A percentile compares a stretch with the other conserved stretches of the same genome.
phyloP scores from a whole-genome alignment of 495 filamentous ascomycete species.

The Neurospora sp. region DNA sequence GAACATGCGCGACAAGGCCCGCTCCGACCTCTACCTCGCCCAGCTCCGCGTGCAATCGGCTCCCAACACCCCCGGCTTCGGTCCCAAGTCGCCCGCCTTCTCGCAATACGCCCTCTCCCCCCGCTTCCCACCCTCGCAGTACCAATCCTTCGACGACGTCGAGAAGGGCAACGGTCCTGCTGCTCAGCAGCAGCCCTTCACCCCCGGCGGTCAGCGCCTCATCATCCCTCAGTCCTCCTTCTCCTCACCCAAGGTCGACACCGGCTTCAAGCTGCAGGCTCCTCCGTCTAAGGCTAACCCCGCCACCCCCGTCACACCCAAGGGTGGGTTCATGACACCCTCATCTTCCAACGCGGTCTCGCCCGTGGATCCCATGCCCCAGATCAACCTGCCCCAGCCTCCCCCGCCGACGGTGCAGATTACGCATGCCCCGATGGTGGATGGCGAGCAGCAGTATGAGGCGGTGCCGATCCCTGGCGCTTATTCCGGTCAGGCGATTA shows the following conservation, averaged over 20 bases:
- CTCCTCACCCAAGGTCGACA: slow-evolving; percentile 25
- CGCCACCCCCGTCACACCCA: slow-evolving; percentile 64
- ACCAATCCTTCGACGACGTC: slow-evolving; percentile 38
- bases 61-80: slow-evolving; percentile 87
- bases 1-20: slow-evolving; percentile 87
- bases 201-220: slow-evolving; percentile 28
- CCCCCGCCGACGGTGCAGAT: slow-evolving; percentile 13
- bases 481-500: slow-evolving; percentile 36
- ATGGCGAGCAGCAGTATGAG: slow-evolving; percentile 57
- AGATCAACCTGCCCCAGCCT: slow-evolving; percentile 13
- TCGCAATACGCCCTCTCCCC: slow-evolving; percentile 42
- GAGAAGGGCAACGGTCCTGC: slow-evolving; percentile 24
- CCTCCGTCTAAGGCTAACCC: slow-evolving; percentile 68
- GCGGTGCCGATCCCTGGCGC: slow-evolving; percentile 59
- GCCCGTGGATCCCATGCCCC: neutral
- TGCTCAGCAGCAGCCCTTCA: slow-evolving; percentile 28
- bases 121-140: slow-evolving; percentile 43
- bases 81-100: slow-evolving; percentile 49
- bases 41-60: slow-evolving; percentile 87
- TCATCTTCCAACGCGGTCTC: slow-evolving; percentile 8
- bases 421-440: slow-evolving; percentile 42
- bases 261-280: slow-evolving; percentile 71
- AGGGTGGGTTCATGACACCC: slow-evolving; percentile 43
- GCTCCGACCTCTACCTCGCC: slow-evolving; percentile 89
- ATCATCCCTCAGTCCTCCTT: slow-evolving; percentile 38